These are phyloP conservation scores for Pseudocercospora eumusae DNA, from an alignment of 2,329 filamentous ascomycete species.

Conservation along the genomic window DNA sequence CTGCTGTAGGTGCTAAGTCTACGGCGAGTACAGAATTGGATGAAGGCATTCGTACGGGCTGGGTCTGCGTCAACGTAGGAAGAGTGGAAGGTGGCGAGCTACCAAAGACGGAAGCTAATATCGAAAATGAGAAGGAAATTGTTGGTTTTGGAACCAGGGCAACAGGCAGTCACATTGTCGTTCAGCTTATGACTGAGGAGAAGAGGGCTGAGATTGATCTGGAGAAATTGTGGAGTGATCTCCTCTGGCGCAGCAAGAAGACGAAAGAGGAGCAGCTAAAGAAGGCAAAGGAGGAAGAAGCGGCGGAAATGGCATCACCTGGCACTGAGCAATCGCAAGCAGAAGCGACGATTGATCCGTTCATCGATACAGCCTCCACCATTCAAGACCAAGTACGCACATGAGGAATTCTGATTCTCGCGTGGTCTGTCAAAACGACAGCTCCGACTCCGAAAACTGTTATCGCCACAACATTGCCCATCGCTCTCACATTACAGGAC, in stretches of 20 bases:
- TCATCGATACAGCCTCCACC: not conserved
- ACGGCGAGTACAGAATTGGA: conserved; percentile 65
- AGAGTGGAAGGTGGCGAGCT: conserved; percentile 69
- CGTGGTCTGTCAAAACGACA: not conserved
- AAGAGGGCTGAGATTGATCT: conserved; percentile 68
- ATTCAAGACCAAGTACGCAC: not conserved
- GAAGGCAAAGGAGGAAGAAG: conserved; percentile 7
- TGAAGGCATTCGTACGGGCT: conserved; percentile 87
- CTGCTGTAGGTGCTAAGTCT: conserved; percentile 62
- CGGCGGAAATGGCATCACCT: not conserved
- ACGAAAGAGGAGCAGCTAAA: conserved; percentile 28
- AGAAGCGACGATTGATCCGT: not conserved
- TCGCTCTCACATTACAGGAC: not conserved
- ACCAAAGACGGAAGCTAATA: conserved; percentile 45
- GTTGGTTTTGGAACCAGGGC: conserved; percentile 72
- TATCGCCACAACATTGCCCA: too few relatives aligned
- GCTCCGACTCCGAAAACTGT: too few relatives aligned
- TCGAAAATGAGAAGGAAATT: conserved; percentile 55
- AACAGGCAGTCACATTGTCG: conserved; percentile 63
- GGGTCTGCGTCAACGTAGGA: conserved; percentile 92
- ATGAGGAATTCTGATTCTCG: not conserved
- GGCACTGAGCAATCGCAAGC: not conserved
- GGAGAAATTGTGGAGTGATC: conserved; percentile 61
- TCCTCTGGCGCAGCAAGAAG: conserved; percentile 31
- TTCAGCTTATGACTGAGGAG: conserved; percentile 71